These are phyloP conservation scores for Ceratocystis colombiana DNA, from an alignment of 2,329 filamentous ascomycete genomes.

Conservation along the genomic window DNA sequence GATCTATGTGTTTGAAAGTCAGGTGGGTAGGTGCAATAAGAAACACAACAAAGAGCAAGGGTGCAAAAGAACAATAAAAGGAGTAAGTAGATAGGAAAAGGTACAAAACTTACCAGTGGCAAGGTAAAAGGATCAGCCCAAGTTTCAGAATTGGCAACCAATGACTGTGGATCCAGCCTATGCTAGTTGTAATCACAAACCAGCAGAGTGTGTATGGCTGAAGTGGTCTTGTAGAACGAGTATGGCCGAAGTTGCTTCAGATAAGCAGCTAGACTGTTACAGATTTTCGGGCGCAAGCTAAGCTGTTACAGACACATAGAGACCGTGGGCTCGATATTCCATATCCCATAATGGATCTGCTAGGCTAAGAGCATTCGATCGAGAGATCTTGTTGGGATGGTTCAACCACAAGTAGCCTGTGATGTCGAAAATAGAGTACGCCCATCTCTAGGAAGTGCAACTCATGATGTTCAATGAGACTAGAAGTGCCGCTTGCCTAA, in stretches of 20 bases:
- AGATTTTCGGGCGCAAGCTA: background rate
- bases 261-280: constrained; percentile 8
- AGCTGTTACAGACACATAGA: background rate
- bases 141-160: background rate
- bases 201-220: background rate
- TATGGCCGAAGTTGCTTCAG: background rate
- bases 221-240: background rate
- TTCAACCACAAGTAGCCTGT: no score
- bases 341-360: no score
- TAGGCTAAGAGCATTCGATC: no score
- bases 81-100: background rate
- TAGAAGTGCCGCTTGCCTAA: background rate
- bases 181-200: background rate
- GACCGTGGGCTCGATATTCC: no score
- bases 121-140: background rate
- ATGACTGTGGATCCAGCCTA: background rate
- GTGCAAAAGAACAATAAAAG: background rate
- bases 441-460: no score
- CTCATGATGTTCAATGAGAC: background rate
- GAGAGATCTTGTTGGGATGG: no score
- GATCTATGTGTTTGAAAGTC: background rate
- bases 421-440: no score
- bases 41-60: background rate
- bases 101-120: background rate
- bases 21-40: background rate